Conservation (phyloP, 352 stramenopile species). For the Thraustochytrium sp. region DNA sequence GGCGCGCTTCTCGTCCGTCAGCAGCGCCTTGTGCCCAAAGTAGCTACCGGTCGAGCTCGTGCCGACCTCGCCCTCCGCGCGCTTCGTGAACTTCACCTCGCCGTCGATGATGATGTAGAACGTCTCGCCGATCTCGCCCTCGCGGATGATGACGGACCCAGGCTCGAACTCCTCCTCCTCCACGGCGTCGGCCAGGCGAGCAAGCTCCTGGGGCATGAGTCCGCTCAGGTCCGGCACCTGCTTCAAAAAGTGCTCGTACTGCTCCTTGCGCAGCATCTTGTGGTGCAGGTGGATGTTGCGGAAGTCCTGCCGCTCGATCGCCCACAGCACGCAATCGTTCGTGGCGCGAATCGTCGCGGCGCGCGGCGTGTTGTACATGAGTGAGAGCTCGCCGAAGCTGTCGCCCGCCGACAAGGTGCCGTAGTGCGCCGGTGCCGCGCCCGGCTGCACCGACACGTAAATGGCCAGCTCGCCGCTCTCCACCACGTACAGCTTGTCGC, state of each 20-base stretch:
- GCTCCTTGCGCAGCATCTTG: slow-evolving; percentile 47
- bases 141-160: slow-evolving; percentile 70
- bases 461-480: slow-evolving; percentile 78
- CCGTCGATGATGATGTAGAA: slow-evolving; percentile 77
- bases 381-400: slow-evolving; percentile 89
- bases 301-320: slow-evolving; percentile 68
- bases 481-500: slow-evolving; percentile 88
- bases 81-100: slow-evolving; percentile 50
- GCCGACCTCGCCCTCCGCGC: slow-evolving; percentile 56
- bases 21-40: slow-evolving; percentile 86
- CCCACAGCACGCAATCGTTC: slow-evolving; percentile 78
- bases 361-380: slow-evolving; percentile 92
- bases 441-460: slow-evolving; percentile 66
- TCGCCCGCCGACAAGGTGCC: slow-evolving; percentile 68
- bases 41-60: slow-evolving; percentile 70
- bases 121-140: slow-evolving; percentile 68
- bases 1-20: slow-evolving; percentile 81
- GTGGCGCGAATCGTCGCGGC: slow-evolving; percentile 80
- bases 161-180: slow-evolving; percentile 64
- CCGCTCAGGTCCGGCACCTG: slow-evolving; percentile 23
- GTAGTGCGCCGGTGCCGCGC: slow-evolving; percentile 53
- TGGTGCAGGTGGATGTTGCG: slow-evolving; percentile 55
- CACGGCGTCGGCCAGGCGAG: slow-evolving; percentile 50
- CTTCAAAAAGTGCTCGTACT: slow-evolving; percentile 42
- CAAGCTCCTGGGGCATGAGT: slow-evolving; percentile 23